A percentile compares a stretch with the other conserved stretches of the same genome.
These are phyloP conservation scores for Clohesyomyces aquaticus DNA, from an alignment of 495 filamentous ascomycete species.

Conservation along the genomic window DNA sequence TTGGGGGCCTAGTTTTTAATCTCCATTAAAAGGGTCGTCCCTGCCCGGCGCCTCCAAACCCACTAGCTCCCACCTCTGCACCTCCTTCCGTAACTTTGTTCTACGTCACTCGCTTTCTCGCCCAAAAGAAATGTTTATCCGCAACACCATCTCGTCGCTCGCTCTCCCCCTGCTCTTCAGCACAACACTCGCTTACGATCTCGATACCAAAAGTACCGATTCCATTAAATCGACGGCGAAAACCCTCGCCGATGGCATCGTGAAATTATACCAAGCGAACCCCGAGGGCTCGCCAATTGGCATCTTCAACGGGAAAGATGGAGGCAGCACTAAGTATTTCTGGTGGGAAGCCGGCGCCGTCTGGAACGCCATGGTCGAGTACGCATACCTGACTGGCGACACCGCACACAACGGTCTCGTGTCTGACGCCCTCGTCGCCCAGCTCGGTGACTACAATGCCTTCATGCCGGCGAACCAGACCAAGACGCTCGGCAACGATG, in stretches of 20 bases:
- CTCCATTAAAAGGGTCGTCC: no score
- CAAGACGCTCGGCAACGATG: constrained; percentile 74
- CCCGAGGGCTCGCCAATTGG: background rate
- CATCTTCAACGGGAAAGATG: background rate
- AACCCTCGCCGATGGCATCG: constrained; percentile 8
- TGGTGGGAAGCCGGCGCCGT: constrained; percentile 46
- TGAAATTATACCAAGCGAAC: background rate
- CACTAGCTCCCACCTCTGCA: no score
- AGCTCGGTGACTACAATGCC: constrained; percentile 42
- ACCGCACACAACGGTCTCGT: constrained; percentile 38
- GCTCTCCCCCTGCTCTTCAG: background rate
- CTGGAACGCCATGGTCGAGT: constrained; percentile 33
- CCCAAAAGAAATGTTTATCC: background rate
- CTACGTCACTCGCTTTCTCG: no score
- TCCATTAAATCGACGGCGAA: constrained; percentile 22
- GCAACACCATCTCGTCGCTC: background rate
- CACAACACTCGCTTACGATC: background rate
- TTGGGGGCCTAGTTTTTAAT: no score
- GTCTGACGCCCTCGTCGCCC: constrained; percentile 39
- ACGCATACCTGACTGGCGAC: constrained; percentile 40
- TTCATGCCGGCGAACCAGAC: constrained; percentile 43
- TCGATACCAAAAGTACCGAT: constrained; percentile 12
- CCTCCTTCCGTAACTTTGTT: no score
- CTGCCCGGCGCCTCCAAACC: no score
- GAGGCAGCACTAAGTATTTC: constrained; percentile 15